phyloP scores from a whole-genome alignment of 805 yeast genomes.

The Lachancea nothofagi region DNA sequence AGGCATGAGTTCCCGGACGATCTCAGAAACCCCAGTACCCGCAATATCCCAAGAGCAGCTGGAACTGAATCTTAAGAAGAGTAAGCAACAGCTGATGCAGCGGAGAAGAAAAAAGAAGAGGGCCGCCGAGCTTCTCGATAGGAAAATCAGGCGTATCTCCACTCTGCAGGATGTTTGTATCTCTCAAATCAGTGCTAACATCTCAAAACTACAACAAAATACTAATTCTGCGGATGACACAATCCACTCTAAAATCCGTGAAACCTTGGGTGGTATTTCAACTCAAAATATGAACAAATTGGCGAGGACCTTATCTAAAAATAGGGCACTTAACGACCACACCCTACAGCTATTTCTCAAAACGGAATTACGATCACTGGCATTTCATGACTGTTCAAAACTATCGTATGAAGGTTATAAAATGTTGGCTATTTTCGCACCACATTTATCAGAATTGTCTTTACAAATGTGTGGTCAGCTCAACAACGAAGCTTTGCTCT shows the following conservation, averaged over 20 bases:
- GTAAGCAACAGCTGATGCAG: constrained; percentile 49
- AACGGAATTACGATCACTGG: constrained; percentile 49
- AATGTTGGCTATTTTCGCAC: constrained; percentile 73
- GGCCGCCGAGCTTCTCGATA: constrained; percentile 80
- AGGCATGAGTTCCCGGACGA: constrained; percentile 6
- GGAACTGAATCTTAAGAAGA: constrained; percentile 39
- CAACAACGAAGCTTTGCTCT: constrained; percentile 66
- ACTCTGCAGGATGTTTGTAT: constrained; percentile 82
- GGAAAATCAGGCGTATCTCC: constrained; percentile 56
- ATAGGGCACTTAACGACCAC: constrained; percentile 67
- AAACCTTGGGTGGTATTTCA: constrained; percentile 84
- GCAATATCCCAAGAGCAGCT: constrained; percentile 8
- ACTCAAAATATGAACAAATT: constrained; percentile 62
- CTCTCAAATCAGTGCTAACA: constrained; percentile 48
- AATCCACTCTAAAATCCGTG: constrained; percentile 34
- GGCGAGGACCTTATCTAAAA: constrained; percentile 70
- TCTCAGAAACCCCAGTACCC: constrained; percentile 7
- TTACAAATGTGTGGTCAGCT: constrained; percentile 91
- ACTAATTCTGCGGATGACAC: constrained; percentile 12
- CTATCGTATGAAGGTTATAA: constrained; percentile 59
- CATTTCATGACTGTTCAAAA: constrained; percentile 91
- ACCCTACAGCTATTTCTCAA: constrained; percentile 72
- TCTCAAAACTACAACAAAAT: constrained; percentile 21
- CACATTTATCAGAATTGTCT: constrained; percentile 58
- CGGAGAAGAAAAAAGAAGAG: constrained; percentile 70